These are phyloP conservation scores for Volvox reticuliferus DNA, from an alignment of 139 green algal genomes.

Conservation along the genomic window DNA sequence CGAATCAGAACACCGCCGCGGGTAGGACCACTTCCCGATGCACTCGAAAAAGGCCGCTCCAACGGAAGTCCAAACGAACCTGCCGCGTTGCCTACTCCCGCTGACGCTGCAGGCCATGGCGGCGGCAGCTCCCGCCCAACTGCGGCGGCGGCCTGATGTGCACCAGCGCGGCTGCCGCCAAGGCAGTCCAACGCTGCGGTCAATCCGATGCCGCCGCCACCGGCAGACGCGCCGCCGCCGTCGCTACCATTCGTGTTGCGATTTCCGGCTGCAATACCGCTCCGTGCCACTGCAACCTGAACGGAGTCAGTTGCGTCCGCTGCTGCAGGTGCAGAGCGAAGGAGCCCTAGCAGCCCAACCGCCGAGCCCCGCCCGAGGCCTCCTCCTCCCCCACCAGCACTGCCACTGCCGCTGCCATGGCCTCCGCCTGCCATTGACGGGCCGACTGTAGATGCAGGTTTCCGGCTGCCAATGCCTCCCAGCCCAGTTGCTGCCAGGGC, in stretches of 20 bases:
- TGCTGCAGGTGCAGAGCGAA: slow-evolving; percentile 15
- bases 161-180: background rate
- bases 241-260: background rate
- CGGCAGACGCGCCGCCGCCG: background rate
- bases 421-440: background rate
- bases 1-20: background rate
- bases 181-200: slow-evolving; percentile 11
- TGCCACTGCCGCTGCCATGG: background rate
- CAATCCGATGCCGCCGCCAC: background rate
- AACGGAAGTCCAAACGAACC: background rate
- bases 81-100: background rate
- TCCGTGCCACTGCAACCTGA: background rate
- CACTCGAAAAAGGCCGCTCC: background rate
- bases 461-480: background rate
- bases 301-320: background rate
- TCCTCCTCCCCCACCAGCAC: background rate
- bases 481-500: slow-evolving; percentile 27
- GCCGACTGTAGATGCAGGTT: background rate
- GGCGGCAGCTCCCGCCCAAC: background rate
- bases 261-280: background rate
- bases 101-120: background rate
- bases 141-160: background rate
- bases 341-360: slow-evolving; percentile 23
- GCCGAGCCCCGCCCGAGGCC: background rate
- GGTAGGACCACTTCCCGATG: background rate